Evolutionary conservation across 768 basidiomycete genomes (phyloP).

Genomic region (Pulveroboletus sp.): DNA sequence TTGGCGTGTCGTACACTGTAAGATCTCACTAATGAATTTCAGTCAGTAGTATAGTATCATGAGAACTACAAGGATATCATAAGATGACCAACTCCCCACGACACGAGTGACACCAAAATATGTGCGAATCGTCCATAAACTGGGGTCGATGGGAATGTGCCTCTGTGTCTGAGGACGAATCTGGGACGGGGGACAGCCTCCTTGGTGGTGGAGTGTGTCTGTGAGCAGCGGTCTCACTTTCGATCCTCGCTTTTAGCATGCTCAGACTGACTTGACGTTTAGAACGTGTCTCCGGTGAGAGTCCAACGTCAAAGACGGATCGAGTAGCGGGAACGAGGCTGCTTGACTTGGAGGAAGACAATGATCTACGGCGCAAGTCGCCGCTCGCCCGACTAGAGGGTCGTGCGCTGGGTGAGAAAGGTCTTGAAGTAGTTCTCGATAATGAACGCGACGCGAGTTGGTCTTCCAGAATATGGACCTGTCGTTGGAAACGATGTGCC

Average conservation of each 20-base stretch:
- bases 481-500: conserved; percentile 64
- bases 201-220: conserved; percentile 50
- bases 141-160: conserved; percentile 45
- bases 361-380: conserved; percentile 37
- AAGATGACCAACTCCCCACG: conserved; percentile 77
- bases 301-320: conserved; percentile 60
- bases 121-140: conserved; percentile 82
- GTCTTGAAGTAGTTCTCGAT: conserved; percentile 39
- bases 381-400: conserved; percentile 38
- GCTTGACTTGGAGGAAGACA: conserved; percentile 27
- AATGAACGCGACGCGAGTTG: conserved; percentile 48
- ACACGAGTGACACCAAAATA: conserved; percentile 88
- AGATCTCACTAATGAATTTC: conserved; percentile 18
- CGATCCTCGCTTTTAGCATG: conserved; percentile 89
- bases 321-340: conserved; percentile 40
- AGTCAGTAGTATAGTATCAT: conserved; percentile 7
- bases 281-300: conserved; percentile 73
- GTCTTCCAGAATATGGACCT: conserved; percentile 59
- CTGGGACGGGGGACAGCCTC: conserved; percentile 51
- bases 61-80: conserved; percentile 16
- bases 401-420: conserved; percentile 46
- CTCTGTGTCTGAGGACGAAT: conserved; percentile 17
- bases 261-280: conserved; percentile 79
- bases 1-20: conserved; percentile 9
- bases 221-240: conserved; percentile 58